A percentile compares a stretch with the other conserved stretches of the same genome.
phyloP scores from a whole-genome alignment of 148 eudicot species.

The Camellia granthamiana region DNA sequence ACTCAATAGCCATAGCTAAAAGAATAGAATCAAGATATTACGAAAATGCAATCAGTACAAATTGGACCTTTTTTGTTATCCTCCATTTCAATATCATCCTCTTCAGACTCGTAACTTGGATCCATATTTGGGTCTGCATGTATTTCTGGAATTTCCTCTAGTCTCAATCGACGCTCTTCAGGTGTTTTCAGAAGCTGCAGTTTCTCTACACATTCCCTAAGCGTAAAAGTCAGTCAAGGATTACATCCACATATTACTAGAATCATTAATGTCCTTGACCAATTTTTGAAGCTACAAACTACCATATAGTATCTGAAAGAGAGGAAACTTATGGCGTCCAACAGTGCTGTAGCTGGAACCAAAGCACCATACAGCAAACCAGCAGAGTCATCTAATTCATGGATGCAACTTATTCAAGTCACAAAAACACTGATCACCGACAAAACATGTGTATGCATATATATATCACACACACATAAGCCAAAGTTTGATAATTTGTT shows the following conservation, averaged over 20 bases:
- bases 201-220: conserved; percentile 95
- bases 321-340: neutral
- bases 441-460: neutral
- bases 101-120: conserved; percentile 83
- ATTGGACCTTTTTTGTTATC: conserved; percentile 58
- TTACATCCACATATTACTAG: conserved; percentile 12
- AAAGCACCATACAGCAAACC: neutral
- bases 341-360: neutral
- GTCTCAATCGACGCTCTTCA: conserved; percentile 88
- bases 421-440: neutral
- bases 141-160: conserved; percentile 81
- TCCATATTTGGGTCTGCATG: conserved; percentile 98
- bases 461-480: neutral
- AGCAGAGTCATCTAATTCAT: neutral
- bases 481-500: neutral
- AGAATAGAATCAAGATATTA: neutral
- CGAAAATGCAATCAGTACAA: conserved; percentile 1
- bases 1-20: conserved; percentile 2
- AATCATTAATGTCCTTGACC: neutral
- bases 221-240: conserved; percentile 78
- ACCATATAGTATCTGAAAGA: neutral
- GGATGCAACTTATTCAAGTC: neutral
- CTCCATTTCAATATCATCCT: conserved; percentile 59
- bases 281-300: neutral
- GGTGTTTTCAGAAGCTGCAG: conserved; percentile 86